Evolutionary conservation across 1,284 basidiomycete genomes (phyloP).

Genomic region (Microbotryum silenes-acaulis): DNA sequence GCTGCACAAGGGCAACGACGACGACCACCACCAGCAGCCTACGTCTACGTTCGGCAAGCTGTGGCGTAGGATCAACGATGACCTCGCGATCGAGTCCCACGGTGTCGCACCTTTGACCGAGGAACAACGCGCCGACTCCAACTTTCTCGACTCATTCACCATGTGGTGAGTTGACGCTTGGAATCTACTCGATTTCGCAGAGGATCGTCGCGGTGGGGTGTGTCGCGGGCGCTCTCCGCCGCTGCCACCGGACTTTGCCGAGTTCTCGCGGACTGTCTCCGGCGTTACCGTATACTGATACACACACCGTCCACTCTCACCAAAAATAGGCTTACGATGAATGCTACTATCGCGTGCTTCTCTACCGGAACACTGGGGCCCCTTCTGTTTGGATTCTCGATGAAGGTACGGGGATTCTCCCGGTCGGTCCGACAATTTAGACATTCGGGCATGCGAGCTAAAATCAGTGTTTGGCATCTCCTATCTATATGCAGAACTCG

Average conservation of each 20-base stretch:
- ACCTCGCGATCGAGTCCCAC: constrained; percentile 22
- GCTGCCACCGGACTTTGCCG: background rate
- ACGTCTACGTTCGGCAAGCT: constrained; percentile 2
- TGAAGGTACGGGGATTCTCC: too few species aligned
- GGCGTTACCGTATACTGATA: background rate
- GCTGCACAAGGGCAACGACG: background rate
- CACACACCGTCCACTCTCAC: background rate
- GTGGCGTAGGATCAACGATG: constrained; percentile 6
- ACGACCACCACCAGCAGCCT: background rate
- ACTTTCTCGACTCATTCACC: constrained; percentile 22
- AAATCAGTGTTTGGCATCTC: background rate
- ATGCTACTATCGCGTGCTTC: constrained; percentile 26
- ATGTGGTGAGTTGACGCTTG: constrained; percentile 17
- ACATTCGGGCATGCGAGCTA: background rate
- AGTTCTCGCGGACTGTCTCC: too few species aligned
- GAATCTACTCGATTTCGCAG: background rate
- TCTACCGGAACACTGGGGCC: constrained; percentile 30
- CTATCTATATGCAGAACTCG: constrained; percentile 45
- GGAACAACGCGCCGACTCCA: constrained; percentile 15
- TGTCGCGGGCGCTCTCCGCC: background rate
- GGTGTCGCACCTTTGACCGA: constrained; percentile 20
- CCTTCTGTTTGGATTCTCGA: background rate
- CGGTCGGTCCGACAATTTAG: background rate
- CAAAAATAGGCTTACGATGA: constrained; percentile 23
- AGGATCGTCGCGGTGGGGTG: too few species aligned